Percentiles rank a stretch among this genome's conserved stretches.
Conservation (phyloP, 192 early-diverging fungal genomes). For the Podila horticola region DNA sequence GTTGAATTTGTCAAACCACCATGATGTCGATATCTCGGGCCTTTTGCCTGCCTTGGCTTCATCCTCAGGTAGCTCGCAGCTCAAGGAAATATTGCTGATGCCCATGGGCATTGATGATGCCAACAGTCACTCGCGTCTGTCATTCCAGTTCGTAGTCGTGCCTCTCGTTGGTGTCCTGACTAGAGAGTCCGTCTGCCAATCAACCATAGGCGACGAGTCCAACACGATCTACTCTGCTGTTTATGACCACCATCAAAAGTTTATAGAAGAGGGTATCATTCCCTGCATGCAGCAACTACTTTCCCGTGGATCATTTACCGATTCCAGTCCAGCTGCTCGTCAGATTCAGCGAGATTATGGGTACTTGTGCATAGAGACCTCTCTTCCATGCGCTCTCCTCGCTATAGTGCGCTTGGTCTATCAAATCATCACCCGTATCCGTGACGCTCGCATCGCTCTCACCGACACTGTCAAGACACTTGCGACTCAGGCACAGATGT, state of each 20-base stretch:
- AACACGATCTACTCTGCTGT: slow-evolving; percentile 43
- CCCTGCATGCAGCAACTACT: slow-evolving; percentile 43
- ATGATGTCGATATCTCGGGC: slow-evolving; percentile 27
- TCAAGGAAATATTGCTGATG: slow-evolving; percentile 34
- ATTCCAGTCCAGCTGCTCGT: background rate
- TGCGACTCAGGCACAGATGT: background rate
- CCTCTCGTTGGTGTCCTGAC: slow-evolving; percentile 54
- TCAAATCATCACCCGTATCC: slow-evolving; percentile 38
- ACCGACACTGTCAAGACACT: slow-evolving; percentile 8
- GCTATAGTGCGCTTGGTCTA: slow-evolving; percentile 46
- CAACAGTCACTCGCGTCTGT: background rate
- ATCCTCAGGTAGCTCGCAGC: slow-evolving; percentile 6
- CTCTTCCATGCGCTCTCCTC: slow-evolving; percentile 33
- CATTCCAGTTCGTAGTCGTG: slow-evolving; percentile 51
- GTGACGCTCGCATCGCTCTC: slow-evolving; percentile 30
- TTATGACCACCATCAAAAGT: slow-evolving; percentile 17
- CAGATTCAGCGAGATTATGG: slow-evolving; percentile 2
- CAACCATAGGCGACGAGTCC: slow-evolving; percentile 35
- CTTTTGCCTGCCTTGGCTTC: slow-evolving; percentile 24
- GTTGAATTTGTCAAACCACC: slow-evolving; percentile 46
- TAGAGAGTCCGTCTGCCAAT: slow-evolving; percentile 32
- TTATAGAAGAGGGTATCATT: slow-evolving; percentile 29
- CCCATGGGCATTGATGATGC: slow-evolving; percentile 37
- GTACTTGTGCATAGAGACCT: slow-evolving; percentile 8
- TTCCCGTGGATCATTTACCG: slow-evolving; percentile 21